Base-by-base conservation (phyloP, 2,329 filamentous ascomycete genomes). In the Aspergillus fructus region DNA sequence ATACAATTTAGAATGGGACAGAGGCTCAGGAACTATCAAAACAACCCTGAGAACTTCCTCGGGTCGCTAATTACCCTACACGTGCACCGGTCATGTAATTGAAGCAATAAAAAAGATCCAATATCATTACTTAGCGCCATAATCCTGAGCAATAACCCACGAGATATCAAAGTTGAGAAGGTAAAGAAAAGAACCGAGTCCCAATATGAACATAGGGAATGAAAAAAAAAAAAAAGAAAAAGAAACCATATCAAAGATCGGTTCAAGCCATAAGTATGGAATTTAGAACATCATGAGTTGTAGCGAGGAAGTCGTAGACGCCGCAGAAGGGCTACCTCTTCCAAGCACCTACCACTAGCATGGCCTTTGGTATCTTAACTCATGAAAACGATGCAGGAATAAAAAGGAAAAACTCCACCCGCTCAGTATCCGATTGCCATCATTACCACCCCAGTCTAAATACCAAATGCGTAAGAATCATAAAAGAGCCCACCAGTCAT, bases 81-180 rank as follows among this genome's bases (percentile, higher is more conserved):
- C 21, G 9, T 30, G 27, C 3, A 30, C 27, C 27, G 9, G 27
- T 1, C 27, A 30, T 30, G 8, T 30, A 4, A 30, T 34, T 15
- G 27, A 27, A 42, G 45, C 7, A 39, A 41, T 53, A 41, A 37
- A 34, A 61, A 59, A 60, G 49, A 61, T 63, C 57, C 62, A 65
- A 62, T 62, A 55, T 56, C 58, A 62, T 61, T 62, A 64, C 49
- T 57, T 47, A 57, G 53, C 50, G 53, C 58, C 60, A 59, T 61
- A 65, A 62, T 56, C 61, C 59, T 62, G 60, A 60, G 55, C 39
- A 59, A 65, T 60, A 64, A 63, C 61, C 59, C 64, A 62, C 57
- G 59, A 62, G 61, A 55, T 61, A 68, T 49, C 34, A 53, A 33
- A 24, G 21, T 42, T 33, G 63, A 9, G 9, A 64, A 56, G 12